Evolutionary conservation across 306 rosid genomes (phyloP).

Genomic region (Pyrus pyrifolia): DNA sequence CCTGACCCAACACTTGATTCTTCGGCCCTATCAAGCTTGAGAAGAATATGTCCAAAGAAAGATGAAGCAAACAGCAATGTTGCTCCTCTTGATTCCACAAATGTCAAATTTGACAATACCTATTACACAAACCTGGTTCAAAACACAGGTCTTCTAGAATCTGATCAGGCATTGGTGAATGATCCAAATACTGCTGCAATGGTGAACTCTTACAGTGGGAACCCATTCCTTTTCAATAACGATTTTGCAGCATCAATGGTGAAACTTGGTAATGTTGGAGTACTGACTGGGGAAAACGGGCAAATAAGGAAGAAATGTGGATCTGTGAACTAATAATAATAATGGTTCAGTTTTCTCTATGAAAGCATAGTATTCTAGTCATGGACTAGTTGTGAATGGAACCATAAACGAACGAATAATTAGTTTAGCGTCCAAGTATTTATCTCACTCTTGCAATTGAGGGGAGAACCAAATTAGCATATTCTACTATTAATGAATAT

Average conservation of each 20-base stretch:
- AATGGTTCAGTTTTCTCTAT: neutral
- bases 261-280: constrained; percentile 48
- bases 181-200: constrained; percentile 31
- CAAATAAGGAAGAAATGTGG: constrained; percentile 53
- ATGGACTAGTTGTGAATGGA: neutral
- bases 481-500: neutral
- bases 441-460: neutral
- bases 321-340: constrained; percentile 29
- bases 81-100: constrained; percentile 50
- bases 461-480: neutral
- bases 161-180: constrained; percentile 45
- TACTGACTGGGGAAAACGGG: constrained; percentile 44
- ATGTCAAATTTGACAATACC: constrained; percentile 38
- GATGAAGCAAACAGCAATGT: constrained; percentile 35
- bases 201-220: constrained; percentile 36
- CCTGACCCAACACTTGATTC: constrained; percentile 52
- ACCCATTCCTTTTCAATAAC: constrained; percentile 26
- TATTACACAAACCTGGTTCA: constrained; percentile 32
- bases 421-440: neutral
- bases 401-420: constrained; percentile 5
- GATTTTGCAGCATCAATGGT: constrained; percentile 62
- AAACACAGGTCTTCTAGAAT: constrained; percentile 46
- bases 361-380: neutral
- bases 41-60: constrained; percentile 39
- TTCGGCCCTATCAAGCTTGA: constrained; percentile 28